Percentiles rank a stretch among this genome's conserved stretches.
These are phyloP conservation scores for Talaromyces atroroseus DNA, from an alignment of 2,329 filamentous ascomycete genomes.

Conservation along the genomic window DNA sequence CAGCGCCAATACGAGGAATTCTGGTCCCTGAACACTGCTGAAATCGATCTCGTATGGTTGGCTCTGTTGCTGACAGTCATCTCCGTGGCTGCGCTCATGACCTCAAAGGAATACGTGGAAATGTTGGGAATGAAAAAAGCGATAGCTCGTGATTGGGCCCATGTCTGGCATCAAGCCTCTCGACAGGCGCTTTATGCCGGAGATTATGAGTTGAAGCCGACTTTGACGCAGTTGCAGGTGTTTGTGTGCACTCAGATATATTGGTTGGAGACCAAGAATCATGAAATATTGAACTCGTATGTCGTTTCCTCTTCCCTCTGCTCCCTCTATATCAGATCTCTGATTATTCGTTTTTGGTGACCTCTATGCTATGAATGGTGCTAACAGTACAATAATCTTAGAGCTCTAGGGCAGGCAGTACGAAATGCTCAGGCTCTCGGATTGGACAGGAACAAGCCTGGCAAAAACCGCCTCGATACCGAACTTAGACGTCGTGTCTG, in stretches of 20 bases:
- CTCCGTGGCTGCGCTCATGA: constrained; percentile 24
- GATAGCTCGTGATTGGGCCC: constrained; percentile 19
- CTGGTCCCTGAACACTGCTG: constrained; percentile 21
- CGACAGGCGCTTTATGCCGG: constrained; percentile 26
- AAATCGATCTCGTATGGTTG: constrained; percentile 28
- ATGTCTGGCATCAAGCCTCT: constrained; percentile 26
- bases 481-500: constrained; percentile 21
- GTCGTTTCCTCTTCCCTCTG: neutral
- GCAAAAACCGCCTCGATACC: constrained; percentile 17
- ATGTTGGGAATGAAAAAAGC: constrained; percentile 17
- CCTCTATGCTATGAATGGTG: too few relatives aligned
- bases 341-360: neutral
- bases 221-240: constrained; percentile 23
- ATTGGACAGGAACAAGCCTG: constrained; percentile 18
- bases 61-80: constrained; percentile 27
- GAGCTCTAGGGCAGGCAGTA: constrained; percentile 21
- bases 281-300: constrained; percentile 29
- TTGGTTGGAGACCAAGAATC: constrained; percentile 28
- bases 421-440: constrained; percentile 22
- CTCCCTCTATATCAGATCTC: neutral
- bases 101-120: constrained; percentile 20
- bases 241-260: constrained; percentile 27
- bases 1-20: constrained; percentile 22
- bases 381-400: neutral
- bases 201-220: constrained; percentile 24